Evolutionary conservation across 371 early-diverging fungal genomes (phyloP).

Genomic region (Mortierella sp.): DNA sequence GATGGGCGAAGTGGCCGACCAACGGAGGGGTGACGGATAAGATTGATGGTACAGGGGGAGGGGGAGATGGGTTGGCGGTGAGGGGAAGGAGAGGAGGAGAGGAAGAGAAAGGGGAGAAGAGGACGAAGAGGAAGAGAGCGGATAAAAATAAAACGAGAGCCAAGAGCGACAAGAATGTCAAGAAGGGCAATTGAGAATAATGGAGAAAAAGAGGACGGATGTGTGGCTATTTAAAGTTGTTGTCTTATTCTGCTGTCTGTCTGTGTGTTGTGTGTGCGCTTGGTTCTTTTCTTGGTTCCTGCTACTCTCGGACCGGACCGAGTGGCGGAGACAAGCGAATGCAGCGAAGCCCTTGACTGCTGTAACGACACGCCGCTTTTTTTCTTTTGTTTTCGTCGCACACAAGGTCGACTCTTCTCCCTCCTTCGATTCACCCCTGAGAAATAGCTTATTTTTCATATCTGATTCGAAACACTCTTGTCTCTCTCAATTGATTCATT

Average conservation of each 20-base stretch:
- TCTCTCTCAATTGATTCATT: no score
- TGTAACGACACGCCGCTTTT: neutral
- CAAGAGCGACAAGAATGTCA: neutral
- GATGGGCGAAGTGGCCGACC: conserved; percentile 4
- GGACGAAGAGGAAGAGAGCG: neutral
- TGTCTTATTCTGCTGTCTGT: neutral
- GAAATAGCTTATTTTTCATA: neutral
- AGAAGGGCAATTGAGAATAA: neutral
- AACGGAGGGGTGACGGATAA: neutral
- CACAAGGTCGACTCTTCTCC: neutral
- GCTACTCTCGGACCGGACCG: no score
- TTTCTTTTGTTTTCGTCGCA: neutral
- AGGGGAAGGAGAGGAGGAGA: neutral
- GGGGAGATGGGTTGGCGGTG: neutral
- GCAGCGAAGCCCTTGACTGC: no score
- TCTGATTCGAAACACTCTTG: no score
- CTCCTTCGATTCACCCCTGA: no score
- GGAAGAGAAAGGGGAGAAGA: neutral
- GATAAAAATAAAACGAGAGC: neutral
- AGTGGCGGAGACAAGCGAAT: no score
- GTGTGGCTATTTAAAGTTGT: conserved; percentile 3
- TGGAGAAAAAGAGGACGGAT: neutral
- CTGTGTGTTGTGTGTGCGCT: neutral
- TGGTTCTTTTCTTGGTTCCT: no score
- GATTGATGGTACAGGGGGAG: neutral